Percentiles rank a stretch among this genome's conserved stretches.
These are phyloP conservation scores for Plasmodium ovale DNA, from an alignment of 169 alveolate species.

Conservation along the genomic window DNA sequence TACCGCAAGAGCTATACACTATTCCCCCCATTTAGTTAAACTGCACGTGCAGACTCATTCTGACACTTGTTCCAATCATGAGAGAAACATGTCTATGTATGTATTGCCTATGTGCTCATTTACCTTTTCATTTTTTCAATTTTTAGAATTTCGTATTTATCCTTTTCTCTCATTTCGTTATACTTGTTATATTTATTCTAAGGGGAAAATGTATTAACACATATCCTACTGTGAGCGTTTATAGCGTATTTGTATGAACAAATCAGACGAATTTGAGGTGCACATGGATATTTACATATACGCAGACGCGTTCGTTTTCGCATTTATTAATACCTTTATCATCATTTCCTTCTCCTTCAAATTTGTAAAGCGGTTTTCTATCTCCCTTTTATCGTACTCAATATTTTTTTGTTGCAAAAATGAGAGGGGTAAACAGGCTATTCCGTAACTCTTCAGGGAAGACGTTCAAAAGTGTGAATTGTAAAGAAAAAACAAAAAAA, in stretches of 20 bases:
- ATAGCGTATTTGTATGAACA: background rate
- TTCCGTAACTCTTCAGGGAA: slow-evolving; percentile 52
- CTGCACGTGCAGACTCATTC: background rate
- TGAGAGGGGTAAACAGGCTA: slow-evolving; percentile 60
- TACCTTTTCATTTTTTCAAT: slow-evolving; percentile 62
- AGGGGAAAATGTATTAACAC: background rate
- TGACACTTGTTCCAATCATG: too few relatives aligned
- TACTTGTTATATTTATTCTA: slow-evolving; percentile 35
- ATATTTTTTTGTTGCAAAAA: slow-evolving; percentile 52
- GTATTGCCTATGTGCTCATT: background rate
- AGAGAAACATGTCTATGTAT: too few relatives aligned
- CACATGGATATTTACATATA: background rate
- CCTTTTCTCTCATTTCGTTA: slow-evolving; percentile 27
- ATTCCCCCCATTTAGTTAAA: too few relatives aligned
- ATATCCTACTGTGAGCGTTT: background rate
- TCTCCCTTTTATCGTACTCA: slow-evolving; percentile 36
- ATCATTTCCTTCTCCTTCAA: slow-evolving; percentile 61
- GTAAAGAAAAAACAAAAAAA: background rate
- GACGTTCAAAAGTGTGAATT: background rate
- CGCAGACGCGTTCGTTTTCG: background rate
- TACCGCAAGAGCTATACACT: too few relatives aligned
- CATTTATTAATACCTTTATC: slow-evolving; percentile 66
- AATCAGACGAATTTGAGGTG: background rate
- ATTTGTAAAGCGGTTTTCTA: slow-evolving; percentile 46
- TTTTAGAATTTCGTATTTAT: slow-evolving; percentile 42